Evolutionary conservation across 2,329 filamentous ascomycete genomes (phyloP).

Genomic region (Fusarium sp.): DNA sequence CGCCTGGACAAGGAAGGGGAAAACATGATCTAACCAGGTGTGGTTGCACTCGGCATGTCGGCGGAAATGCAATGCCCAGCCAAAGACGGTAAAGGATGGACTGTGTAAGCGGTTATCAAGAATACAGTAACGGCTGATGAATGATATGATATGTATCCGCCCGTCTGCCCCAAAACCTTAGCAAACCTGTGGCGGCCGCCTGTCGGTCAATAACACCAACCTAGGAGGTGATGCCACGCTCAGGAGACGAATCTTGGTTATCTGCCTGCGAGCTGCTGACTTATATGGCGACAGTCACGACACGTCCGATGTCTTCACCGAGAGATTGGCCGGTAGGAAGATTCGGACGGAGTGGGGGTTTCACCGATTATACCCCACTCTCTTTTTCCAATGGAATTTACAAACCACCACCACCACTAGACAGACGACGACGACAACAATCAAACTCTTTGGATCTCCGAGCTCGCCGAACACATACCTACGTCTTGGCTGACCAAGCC

Average conservation of each 20-base stretch:
- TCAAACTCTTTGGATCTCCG: neutral
- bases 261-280: conserved; percentile 18
- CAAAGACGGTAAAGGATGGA: conserved; percentile 27
- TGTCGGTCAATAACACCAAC: conserved; percentile 6
- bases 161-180: neutral
- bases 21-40: conserved; percentile 14
- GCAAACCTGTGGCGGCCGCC: conserved; percentile 4
- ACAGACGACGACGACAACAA: conserved; percentile 2
- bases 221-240: conserved; percentile 20
- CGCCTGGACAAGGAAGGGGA: neutral
- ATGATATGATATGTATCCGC: conserved; percentile 31
- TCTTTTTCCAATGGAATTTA: conserved; percentile 6
- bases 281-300: conserved; percentile 6
- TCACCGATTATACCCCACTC: conserved; percentile 22
- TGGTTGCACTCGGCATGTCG: conserved; percentile 31
- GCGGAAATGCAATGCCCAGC: conserved; percentile 13
- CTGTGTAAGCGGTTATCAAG: conserved; percentile 37
- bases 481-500: conserved; percentile 10
- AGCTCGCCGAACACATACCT: neutral
- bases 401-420: neutral
- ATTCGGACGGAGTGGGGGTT: conserved; percentile 28
- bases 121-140: conserved; percentile 36
- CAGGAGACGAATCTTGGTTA: conserved; percentile 3
- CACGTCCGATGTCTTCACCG: conserved; percentile 5
- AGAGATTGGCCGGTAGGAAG: conserved; percentile 20